A percentile compares a stretch with the other conserved stretches of the same genome.
Conservation (phyloP, 2,329 filamentous ascomycete genomes). For the Xylogone sp. region DNA sequence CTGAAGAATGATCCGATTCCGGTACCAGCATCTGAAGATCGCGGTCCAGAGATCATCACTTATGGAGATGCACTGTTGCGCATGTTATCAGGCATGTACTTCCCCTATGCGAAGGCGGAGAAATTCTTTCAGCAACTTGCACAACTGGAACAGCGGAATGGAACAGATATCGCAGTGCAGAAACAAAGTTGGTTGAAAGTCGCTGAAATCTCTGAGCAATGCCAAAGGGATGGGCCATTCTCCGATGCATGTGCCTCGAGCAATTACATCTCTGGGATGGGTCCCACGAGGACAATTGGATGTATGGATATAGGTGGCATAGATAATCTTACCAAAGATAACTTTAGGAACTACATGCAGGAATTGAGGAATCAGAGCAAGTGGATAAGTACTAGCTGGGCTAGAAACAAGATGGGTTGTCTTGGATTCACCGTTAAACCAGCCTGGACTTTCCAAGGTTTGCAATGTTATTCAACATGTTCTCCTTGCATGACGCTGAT, state of each 20-base stretch:
- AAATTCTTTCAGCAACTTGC: constrained; percentile 6
- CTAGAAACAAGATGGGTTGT: constrained; percentile 26
- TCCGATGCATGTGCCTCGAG: constrained; percentile 1
- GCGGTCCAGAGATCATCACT: constrained; percentile 19
- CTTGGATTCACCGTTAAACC: constrained; percentile 24
- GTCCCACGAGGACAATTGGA: background rate
- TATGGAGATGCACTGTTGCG: constrained; percentile 17
- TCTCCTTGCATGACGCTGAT: background rate
- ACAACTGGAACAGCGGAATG: constrained; percentile 31
- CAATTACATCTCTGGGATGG: constrained; percentile 2
- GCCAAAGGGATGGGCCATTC: background rate
- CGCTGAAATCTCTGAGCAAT: background rate
- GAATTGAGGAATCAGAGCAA: constrained; percentile 7
- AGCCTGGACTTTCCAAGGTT: constrained; percentile 13
- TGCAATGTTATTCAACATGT: constrained; percentile 2
- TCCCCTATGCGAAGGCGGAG: constrained; percentile 1
- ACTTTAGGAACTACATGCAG: constrained; percentile 1
- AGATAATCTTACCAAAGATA: constrained; percentile 1
- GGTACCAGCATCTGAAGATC: constrained; percentile 3
- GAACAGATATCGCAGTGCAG: constrained; percentile 11
- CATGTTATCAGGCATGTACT: constrained; percentile 7
- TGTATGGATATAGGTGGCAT: constrained; percentile 2
- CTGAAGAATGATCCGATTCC: constrained; percentile 8
- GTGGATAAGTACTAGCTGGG: constrained; percentile 8
- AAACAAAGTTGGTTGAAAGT: background rate